These are phyloP conservation scores for Claviceps cyperi DNA, from an alignment of 2,329 filamentous ascomycete species.

Conservation along the genomic window DNA sequence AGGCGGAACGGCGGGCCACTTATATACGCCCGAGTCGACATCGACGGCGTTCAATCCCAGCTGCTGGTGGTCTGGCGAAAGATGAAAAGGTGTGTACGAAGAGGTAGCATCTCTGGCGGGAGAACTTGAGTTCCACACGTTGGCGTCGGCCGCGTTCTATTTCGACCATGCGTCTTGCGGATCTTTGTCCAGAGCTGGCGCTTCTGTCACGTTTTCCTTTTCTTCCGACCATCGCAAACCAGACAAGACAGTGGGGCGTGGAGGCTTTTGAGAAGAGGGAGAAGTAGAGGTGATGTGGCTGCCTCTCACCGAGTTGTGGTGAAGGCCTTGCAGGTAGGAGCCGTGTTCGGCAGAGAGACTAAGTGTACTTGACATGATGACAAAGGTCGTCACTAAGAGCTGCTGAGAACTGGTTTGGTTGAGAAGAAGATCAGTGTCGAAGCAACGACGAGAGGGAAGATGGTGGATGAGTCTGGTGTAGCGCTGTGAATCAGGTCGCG, in stretches of 20 bases:
- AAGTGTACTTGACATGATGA: constrained; percentile 5
- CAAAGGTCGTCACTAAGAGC: background rate
- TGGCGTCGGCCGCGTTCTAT: constrained; percentile 3
- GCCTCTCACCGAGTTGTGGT: background rate
- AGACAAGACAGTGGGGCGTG: background rate
- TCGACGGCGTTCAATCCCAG: background rate
- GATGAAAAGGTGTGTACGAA: background rate
- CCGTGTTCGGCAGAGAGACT: background rate
- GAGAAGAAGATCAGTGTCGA: background rate
- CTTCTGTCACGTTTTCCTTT: constrained; percentile 1
- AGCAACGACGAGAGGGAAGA: background rate
- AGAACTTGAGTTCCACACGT: background rate
- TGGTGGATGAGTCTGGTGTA: too few species aligned
- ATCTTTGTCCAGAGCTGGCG: background rate
- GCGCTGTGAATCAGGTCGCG: background rate
- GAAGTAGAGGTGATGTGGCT: background rate
- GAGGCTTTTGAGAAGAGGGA: background rate
- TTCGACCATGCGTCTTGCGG: constrained; percentile 1
- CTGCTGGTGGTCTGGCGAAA: background rate
- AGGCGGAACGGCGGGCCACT: background rate
- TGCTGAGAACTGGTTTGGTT: background rate
- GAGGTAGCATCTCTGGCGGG: background rate
- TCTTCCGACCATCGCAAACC: background rate
- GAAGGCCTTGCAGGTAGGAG: constrained; percentile 1
- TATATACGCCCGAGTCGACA: background rate